Evolutionary conservation across 495 filamentous ascomycete genomes (phyloP), one percentile per base, ranked within the genome.

Genomic region (Articulospora tetracladia): DNA sequence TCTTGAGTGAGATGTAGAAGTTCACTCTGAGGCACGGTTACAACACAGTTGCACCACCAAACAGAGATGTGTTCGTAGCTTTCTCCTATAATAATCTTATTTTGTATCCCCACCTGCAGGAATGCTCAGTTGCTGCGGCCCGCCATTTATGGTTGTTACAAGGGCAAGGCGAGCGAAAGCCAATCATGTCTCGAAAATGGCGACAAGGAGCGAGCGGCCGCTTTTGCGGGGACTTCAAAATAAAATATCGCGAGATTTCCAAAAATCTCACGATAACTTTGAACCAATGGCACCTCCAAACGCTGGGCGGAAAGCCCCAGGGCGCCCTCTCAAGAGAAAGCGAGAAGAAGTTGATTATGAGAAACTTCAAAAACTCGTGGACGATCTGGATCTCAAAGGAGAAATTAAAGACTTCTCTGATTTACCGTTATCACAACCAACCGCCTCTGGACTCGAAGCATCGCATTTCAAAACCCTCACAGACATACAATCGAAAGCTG

Each of bases 381-480:
- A 62, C 8, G 70, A 75, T 39, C 75, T 84, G 47, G 74, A 83
- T 41, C 70, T 71, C 26, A 82, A 82, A 58, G 65, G 73, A 53
- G 73, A 78, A 28, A 69, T 75, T 30, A 74, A 73, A 59, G 53
- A 63, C 39, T 97, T 97, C 71, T 79, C 86, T 63, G 85, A 93
- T 63, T 78, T 99, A 1, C 95, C 94, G 27, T 80, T 99, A 55
- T 97, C 93, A 41, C 81, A 86, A 58, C 82, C 89, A n/a, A 98
- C 94, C 1, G 76, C 84, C 10, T 79, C 77, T 11, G 94, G 95
- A 24, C 82, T 99, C 30, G 79, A 91, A 58, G 79, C 88, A n/a
- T 90, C 88, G 7, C 91, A 97, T 69, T 99, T 90, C 79, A 89
- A 92, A 69, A 85, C 82, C 17, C 77, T 97, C 53, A 99, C 95